Percentiles rank a stretch among this genome's conserved stretches.
Evolutionary conservation across 2,329 filamentous ascomycete species (phyloP).

Genomic region (Exserohilum turcica): DNA sequence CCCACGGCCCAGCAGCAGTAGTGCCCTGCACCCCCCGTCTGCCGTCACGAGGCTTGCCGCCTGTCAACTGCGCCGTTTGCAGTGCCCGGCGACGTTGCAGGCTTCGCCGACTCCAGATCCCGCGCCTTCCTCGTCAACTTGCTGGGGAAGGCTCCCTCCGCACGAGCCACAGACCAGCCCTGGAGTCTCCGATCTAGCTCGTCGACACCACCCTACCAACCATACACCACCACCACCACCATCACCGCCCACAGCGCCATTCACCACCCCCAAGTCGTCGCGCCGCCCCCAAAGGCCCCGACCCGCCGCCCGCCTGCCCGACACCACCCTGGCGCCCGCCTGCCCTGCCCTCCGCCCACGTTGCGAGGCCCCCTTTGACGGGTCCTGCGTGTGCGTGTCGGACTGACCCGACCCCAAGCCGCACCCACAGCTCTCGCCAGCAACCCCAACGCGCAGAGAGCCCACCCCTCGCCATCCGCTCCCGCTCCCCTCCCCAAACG

Average conservation of each 20-base stretch:
- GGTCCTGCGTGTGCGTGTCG: constrained; percentile 25
- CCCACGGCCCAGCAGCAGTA: not conserved
- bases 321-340: constrained; percentile 16
- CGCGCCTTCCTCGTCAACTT: constrained; percentile 18
- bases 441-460: constrained; percentile 16
- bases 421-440: constrained; percentile 24
- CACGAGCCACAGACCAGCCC: constrained; percentile 15
- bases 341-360: constrained; percentile 13
- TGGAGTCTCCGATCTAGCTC: constrained; percentile 16
- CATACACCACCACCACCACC: constrained; percentile 18
- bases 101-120: constrained; percentile 13
- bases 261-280: constrained; percentile 4
- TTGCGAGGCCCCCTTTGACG: constrained; percentile 22
- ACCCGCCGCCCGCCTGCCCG: constrained; percentile 11
- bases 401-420: constrained; percentile 28
- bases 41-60: not conserved
- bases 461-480: constrained; percentile 27
- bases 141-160: constrained; percentile 13
- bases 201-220: constrained; percentile 13
- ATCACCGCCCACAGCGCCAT: constrained; percentile 13
- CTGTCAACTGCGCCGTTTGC: not conserved
- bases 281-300: constrained; percentile 8
- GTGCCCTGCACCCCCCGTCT: not conserved
- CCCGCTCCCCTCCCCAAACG: constrained; percentile 25
- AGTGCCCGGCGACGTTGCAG: constrained; percentile 1